A percentile compares a stretch with the other conserved stretches of the same genome.
Evolutionary conservation across 108 stramenopile genomes (phyloP).

Genomic region (Aureococcus anophagefferens): DNA sequence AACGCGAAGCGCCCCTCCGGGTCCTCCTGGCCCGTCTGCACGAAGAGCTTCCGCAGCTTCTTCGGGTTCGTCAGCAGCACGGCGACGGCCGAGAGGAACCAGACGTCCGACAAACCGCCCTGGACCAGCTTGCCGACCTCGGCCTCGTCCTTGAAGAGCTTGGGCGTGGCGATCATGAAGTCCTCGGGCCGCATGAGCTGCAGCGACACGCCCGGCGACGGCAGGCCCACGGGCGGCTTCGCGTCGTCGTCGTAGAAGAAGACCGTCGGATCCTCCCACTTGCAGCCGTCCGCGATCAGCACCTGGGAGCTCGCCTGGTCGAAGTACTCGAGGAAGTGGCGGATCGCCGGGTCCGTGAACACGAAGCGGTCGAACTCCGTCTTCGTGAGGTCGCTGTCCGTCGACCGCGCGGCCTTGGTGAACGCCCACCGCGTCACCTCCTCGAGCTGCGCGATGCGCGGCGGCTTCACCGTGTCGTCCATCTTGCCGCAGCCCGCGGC

Average conservation of each 20-base stretch:
- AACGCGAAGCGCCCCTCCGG: conserved; percentile 27
- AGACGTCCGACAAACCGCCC: conserved; percentile 7
- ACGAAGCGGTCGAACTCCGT: conserved; percentile 23
- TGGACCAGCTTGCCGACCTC: conserved; percentile 3
- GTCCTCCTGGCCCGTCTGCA: conserved; percentile 30
- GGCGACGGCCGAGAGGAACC: conserved; percentile 21
- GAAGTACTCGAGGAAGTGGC: conserved; percentile 27
- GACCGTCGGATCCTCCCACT: background rate
- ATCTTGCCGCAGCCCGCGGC: conserved; percentile 23
- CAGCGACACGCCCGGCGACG: conserved; percentile 11
- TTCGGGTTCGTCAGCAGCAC: conserved; percentile 12
- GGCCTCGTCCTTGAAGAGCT: conserved; percentile 19
- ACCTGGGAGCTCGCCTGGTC: conserved; percentile 11
- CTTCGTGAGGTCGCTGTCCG: conserved; percentile 11
- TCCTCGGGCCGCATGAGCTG: conserved; percentile 16
- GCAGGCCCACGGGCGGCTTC: conserved; percentile 9
- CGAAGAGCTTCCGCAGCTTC: conserved; percentile 19
- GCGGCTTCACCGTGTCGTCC: conserved; percentile 8
- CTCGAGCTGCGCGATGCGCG: conserved; percentile 21
- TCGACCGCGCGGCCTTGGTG: conserved; percentile 14
- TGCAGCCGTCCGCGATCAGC: background rate
- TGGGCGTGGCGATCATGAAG: conserved; percentile 5
- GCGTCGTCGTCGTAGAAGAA: conserved; percentile 10
- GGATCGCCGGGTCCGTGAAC: conserved; percentile 4
- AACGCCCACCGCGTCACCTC: conserved; percentile 20